These are phyloP conservation scores for Suillus paluster DNA, from an alignment of 768 basidiomycete genomes.

Conservation along the genomic window DNA sequence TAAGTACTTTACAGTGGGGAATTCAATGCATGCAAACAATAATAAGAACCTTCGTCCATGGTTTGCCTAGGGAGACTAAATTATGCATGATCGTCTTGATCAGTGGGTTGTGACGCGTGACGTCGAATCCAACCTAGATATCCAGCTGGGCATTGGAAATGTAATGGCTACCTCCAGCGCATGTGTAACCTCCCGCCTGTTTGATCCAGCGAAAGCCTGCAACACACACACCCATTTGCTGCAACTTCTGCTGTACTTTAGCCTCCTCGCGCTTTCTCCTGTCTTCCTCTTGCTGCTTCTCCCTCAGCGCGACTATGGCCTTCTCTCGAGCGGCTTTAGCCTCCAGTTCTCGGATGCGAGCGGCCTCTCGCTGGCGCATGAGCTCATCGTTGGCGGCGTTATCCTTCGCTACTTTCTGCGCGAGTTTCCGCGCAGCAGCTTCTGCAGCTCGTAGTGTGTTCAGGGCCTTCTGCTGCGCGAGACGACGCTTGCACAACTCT, in stretches of 20 bases:
- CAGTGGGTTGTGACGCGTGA: not conserved
- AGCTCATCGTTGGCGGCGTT: slow-evolving; percentile 70
- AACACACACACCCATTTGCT: slow-evolving; percentile 52
- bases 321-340: slow-evolving; percentile 29
- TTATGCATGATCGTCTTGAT: no score
- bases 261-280: slow-evolving; percentile 24
- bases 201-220: slow-evolving; percentile 48
- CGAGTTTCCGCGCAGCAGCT: slow-evolving; percentile 17
- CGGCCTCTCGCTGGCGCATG: slow-evolving; percentile 42
- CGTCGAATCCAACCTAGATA: not conserved
- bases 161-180: slow-evolving; percentile 46
- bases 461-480: slow-evolving; percentile 21
- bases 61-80: no score
- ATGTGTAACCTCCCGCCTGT: slow-evolving; percentile 42
- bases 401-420: slow-evolving; percentile 21
- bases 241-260: slow-evolving; percentile 44
- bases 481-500: slow-evolving; percentile 20
- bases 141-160: slow-evolving; percentile 34
- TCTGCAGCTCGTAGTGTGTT: slow-evolving; percentile 18
- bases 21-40: no score
- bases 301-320: slow-evolving; percentile 32
- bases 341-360: slow-evolving; percentile 31
- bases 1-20: no score
- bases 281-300: slow-evolving; percentile 44
- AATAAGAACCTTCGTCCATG: no score